Evolutionary conservation across 1,139 yeast genomes (phyloP).

Genomic region (Zygoascus sp.): DNA sequence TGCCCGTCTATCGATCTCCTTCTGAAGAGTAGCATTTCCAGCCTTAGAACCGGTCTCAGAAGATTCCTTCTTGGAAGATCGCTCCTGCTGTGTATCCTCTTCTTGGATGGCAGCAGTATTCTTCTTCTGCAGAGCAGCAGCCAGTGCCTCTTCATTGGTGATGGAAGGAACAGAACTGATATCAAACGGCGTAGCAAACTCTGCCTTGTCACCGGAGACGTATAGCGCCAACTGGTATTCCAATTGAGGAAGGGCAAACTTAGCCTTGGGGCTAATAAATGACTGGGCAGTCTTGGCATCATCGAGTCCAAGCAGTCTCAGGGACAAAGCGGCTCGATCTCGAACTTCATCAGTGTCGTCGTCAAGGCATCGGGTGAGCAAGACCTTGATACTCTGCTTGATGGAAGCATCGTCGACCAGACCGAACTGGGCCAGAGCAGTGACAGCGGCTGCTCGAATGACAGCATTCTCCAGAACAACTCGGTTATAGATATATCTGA

Average conservation of each 20-base stretch:
- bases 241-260: conserved; percentile 68
- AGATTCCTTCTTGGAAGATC: conserved; percentile 18
- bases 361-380: conserved; percentile 76
- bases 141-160: conserved; percentile 59
- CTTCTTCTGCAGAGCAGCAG: conserved; percentile 48
- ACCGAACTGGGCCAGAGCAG: conserved; percentile 88
- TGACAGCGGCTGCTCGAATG: conserved; percentile 92
- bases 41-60: neutral
- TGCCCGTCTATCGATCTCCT: conserved; percentile 47
- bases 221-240: conserved; percentile 75
- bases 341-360: conserved; percentile 97
- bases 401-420: conserved; percentile 67
- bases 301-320: conserved; percentile 55
- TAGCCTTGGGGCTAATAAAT: conserved; percentile 62
- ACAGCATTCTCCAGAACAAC: conserved; percentile 93
- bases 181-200: conserved; percentile 66
- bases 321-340: conserved; percentile 89
- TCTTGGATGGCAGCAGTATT: conserved; percentile 46
- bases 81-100: conserved; percentile 16
- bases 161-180: conserved; percentile 59
- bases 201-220: conserved; percentile 56
- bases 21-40: conserved; percentile 25
- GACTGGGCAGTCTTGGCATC: conserved; percentile 40
- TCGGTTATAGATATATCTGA: conserved; percentile 94
- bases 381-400: conserved; percentile 63